Percentiles rank a stretch among this genome's conserved stretches.
These are phyloP conservation scores for Tylopilus balloui DNA, from an alignment of 768 basidiomycete species.

Conservation along the genomic window DNA sequence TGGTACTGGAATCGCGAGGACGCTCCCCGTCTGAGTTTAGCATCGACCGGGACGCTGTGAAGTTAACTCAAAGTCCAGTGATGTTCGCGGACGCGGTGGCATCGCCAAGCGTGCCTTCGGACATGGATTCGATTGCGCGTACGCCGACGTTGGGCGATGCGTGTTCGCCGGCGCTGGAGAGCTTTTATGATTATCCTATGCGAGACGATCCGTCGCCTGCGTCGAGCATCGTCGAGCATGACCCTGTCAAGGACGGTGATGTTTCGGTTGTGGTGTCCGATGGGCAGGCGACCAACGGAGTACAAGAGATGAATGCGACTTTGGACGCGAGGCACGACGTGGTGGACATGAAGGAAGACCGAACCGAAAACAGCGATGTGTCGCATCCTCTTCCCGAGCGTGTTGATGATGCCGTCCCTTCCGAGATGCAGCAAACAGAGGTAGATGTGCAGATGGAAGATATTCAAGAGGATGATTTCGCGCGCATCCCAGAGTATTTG, in stretches of 20 bases:
- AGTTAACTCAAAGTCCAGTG: background rate
- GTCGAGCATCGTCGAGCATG: constrained; percentile 26
- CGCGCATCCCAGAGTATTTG: constrained; percentile 50
- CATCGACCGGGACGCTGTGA: background rate
- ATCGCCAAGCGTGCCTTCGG: constrained; percentile 26
- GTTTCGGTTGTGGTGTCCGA: background rate
- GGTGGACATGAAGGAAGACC: background rate
- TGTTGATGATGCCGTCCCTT: background rate
- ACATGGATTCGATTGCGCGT: constrained; percentile 24
- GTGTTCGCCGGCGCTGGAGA: constrained; percentile 21
- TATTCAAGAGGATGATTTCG: constrained; percentile 33
- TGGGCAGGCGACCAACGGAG: background rate
- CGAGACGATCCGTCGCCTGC: constrained; percentile 26
- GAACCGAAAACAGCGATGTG: background rate
- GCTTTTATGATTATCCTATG: constrained; percentile 23
- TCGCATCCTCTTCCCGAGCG: background rate
- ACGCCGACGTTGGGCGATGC: constrained; percentile 21
- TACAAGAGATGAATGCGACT: background rate
- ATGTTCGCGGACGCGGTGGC: constrained; percentile 15
- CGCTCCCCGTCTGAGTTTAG: constrained; percentile 13
- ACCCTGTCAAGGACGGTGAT: constrained; percentile 16
- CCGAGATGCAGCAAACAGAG: constrained; percentile 6
- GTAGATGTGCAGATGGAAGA: constrained; percentile 35
- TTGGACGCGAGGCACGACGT: background rate
- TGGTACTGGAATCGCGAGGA: background rate